Conservation (phyloP, 2,329 filamentous ascomycete genomes). For the Trichothecium sympodiale region DNA sequence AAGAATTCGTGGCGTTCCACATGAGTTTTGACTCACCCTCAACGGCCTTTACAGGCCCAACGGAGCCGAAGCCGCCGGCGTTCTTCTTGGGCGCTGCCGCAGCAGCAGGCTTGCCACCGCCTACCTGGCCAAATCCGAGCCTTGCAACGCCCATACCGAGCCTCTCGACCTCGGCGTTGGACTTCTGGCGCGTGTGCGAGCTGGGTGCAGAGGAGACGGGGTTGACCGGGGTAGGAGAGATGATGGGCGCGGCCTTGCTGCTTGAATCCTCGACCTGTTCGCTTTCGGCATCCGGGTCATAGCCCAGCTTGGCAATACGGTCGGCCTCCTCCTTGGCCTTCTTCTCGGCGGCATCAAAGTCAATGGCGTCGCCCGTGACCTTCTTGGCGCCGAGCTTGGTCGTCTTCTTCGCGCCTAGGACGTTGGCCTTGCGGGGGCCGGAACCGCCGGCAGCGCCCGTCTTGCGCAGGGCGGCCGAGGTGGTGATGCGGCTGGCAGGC, state of each 20-base stretch:
- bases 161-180: slow-evolving; percentile 71
- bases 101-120: slow-evolving; percentile 46
- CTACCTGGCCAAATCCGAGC: slow-evolving; percentile 81
- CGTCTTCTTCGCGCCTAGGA: slow-evolving; percentile 76
- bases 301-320: slow-evolving; percentile 87
- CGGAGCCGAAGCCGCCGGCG: slow-evolving; percentile 76
- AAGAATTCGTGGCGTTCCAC: neutral
- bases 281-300: slow-evolving; percentile 82
- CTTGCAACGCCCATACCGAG: slow-evolving; percentile 80
- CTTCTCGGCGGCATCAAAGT: slow-evolving; percentile 95
- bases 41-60: slow-evolving; percentile 60
- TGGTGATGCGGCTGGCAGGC: slow-evolving; percentile 59
- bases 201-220: slow-evolving; percentile 40
- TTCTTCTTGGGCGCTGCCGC: slow-evolving; percentile 53
- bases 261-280: slow-evolving; percentile 30
- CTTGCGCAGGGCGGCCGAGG: slow-evolving; percentile 77
- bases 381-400: slow-evolving; percentile 89
- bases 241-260: slow-evolving; percentile 44
- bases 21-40: slow-evolving; percentile 44
- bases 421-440: slow-evolving; percentile 68
- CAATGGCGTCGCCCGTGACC: slow-evolving; percentile 66
- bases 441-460: slow-evolving; percentile 37
- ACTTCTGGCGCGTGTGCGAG: slow-evolving; percentile 45
- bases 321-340: slow-evolving; percentile 97
- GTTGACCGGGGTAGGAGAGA: slow-evolving; percentile 64